phyloP scores from a whole-genome alignment of 148 eudicot species.

The Nyssa sinensis region DNA sequence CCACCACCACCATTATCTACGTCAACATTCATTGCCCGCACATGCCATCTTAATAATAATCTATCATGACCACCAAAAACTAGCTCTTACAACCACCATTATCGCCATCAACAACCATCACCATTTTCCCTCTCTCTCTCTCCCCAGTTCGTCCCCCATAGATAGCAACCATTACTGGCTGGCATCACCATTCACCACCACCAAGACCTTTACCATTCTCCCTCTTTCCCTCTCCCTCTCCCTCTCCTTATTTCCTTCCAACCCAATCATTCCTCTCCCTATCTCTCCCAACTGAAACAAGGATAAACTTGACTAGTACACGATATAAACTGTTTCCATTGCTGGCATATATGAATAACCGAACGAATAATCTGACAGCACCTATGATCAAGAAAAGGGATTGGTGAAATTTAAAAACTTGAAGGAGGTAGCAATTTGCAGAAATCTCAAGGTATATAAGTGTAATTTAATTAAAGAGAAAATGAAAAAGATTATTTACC shows the following conservation, averaged over 20 bases:
- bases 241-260: not conserved
- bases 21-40: no score
- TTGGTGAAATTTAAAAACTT: not conserved
- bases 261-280: not conserved
- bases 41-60: no score
- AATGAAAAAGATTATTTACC: conserved; percentile 36
- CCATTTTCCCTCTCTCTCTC: not conserved
- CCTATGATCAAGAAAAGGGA: not conserved
- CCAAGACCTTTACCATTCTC: conserved; percentile 1
- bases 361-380: not conserved
- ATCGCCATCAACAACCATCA: not conserved
- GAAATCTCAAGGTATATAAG: not conserved
- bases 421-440: not conserved
- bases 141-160: not conserved
- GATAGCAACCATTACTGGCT: not conserved
- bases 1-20: no score
- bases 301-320: not conserved
- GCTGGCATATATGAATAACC: not conserved
- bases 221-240: not conserved
- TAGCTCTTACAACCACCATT: not conserved
- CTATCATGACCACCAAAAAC: not conserved
- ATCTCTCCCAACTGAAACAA: conserved; percentile 7
- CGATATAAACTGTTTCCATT: not conserved
- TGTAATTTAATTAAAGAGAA: not conserved
- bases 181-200: not conserved